A percentile compares a stretch with the other conserved stretches of the same genome.
These are phyloP conservation scores for Coemansia sp. DNA, from an alignment of 192 early-diverging fungal species.

Conservation along the genomic window DNA sequence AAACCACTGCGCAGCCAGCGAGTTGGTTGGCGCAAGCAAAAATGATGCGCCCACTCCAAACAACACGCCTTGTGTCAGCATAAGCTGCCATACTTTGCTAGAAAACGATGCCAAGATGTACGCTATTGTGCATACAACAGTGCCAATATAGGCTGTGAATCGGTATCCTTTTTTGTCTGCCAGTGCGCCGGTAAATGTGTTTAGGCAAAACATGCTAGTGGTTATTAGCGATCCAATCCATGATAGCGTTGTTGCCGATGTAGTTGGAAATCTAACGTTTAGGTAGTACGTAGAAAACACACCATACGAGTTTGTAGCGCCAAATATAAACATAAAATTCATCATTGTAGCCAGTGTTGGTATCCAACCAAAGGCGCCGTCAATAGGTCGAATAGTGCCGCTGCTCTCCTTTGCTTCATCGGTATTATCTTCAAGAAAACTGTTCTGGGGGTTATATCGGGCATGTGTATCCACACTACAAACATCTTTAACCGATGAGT, in stretches of 20 bases:
- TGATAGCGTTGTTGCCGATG: slow-evolving; percentile 26
- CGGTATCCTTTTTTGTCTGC: slow-evolving; percentile 35
- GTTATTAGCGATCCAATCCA: slow-evolving; percentile 46
- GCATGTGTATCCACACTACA: neutral
- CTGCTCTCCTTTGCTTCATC: neutral
- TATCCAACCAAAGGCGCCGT: slow-evolving; percentile 35
- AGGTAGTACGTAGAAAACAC: slow-evolving; percentile 48
- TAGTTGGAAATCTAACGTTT: slow-evolving; percentile 17
- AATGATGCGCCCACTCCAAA: slow-evolving; percentile 70
- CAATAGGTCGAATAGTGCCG: slow-evolving; percentile 4
- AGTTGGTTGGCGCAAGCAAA: slow-evolving; percentile 62
- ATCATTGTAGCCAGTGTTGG: slow-evolving; percentile 19
- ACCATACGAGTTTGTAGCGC: slow-evolving; percentile 43
- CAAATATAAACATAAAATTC: slow-evolving; percentile 39
- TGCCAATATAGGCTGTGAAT: slow-evolving; percentile 22
- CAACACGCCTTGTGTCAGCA: slow-evolving; percentile 70
- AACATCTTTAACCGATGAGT: neutral
- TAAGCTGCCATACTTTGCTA: slow-evolving; percentile 64
- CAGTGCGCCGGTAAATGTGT: slow-evolving; percentile 29
- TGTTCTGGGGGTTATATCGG: neutral
- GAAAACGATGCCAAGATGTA: slow-evolving; percentile 43
- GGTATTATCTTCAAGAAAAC: neutral
- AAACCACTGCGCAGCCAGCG: slow-evolving; percentile 72
- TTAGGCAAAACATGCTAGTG: slow-evolving; percentile 24
- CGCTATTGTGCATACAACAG: slow-evolving; percentile 23